Base-by-base conservation (phyloP, 805 yeast species). In the Wickerhamiella musiphila region DNA sequence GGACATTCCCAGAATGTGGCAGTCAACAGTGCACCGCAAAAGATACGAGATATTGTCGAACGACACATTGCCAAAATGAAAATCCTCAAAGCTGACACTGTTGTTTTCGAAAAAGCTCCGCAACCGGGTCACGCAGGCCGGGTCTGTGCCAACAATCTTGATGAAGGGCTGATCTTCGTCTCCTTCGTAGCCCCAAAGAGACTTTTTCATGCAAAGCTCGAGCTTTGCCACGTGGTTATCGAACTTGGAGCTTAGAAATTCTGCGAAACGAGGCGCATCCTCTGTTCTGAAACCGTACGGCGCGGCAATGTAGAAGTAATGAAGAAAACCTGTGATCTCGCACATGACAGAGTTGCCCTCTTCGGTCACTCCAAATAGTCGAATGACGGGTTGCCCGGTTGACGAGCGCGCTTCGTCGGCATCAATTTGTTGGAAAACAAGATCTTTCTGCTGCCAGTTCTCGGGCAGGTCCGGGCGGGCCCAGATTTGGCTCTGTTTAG, bases 121-220 rank as follows among this genome's bases (percentile, higher is more conserved):
- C 18, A 90, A 46, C 42, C 69, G 70, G 33, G 78, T 66, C 16
- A 84, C 68, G 37, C 65, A 64, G 41, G 63, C 66, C 18, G 86
- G 76, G 45, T 77, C 75, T 7, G 65, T 65, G 11, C 73, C 74
- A 25, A 63, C 63, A 12, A 90, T 61, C 51, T 78, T 79, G 52
- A 90, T 65, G 45, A 84, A 90, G 3, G 93, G 83, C 3, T 75
- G 61, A 46, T 74, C 73, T 8, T 65, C 60, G 44, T 76, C 81
- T 38, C 92, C 90, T 35, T 73, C 73, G 50, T 66, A 90, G 7
- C 95, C 95, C 95, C 95, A 86, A 36, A 90, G 73, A 8, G 92
- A 76, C 51, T 86, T 93, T 45, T 81, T 82, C 47, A 65, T 53
- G 4, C 53, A 61, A 10, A 84, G 60, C 37, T 78, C 82, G 14